Evolutionary conservation across 2,329 filamentous ascomycete species (phyloP), one percentile per base, ranked within the genome.

Genomic region (Nemania sp.): DNA sequence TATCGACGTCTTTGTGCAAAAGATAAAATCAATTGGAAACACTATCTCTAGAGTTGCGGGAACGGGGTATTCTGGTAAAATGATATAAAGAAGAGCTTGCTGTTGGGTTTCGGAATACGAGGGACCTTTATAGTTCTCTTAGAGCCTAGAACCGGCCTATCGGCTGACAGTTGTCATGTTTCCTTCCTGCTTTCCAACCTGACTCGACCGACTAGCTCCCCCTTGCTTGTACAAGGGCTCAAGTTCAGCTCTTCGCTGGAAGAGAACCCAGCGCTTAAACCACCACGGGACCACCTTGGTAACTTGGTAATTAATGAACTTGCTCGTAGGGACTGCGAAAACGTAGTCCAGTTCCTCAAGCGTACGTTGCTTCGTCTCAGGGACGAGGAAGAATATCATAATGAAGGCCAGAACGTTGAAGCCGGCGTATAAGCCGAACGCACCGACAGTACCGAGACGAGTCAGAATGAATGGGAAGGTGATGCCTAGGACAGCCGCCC

Each of bases 401-500:
- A 75, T 57, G 68, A 81, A 76, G 0, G 79, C 80, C 0, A 80
- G 68, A 0, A 79, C 43, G 63, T 82, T 82, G 35, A 82, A 77
- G 1, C 74, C 80, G 0, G 80, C 80, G 47, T 83, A 83, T 64
- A 80, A 76, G 0, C 76, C 76, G 57, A 77, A 74, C 0, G 83
- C 79, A 1, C 83, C 83, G 3, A 80, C 69, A 1, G 80, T 77
- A 2, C 75, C 73, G 0, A 83, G 64, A 11, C 71, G 68, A 2
- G 72, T 72, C 12, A 87, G 73, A 75, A 88, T 81, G 48, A 82
- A 77, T 1, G 86, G 86, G 68, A 87, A 87, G 0, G 85, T 88
- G 53, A 90, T 83, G n/a, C 83, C 81, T 47, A 87, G 75, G 0
- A 90, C 81, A 0, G 83, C 79, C 0, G 84, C 84, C 81, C 81